A percentile compares a stretch with the other conserved stretches of the same genome.
phyloP scores from a whole-genome alignment of 2,329 filamentous ascomycete species.

The Fonsecaea pedrosoi region DNA sequence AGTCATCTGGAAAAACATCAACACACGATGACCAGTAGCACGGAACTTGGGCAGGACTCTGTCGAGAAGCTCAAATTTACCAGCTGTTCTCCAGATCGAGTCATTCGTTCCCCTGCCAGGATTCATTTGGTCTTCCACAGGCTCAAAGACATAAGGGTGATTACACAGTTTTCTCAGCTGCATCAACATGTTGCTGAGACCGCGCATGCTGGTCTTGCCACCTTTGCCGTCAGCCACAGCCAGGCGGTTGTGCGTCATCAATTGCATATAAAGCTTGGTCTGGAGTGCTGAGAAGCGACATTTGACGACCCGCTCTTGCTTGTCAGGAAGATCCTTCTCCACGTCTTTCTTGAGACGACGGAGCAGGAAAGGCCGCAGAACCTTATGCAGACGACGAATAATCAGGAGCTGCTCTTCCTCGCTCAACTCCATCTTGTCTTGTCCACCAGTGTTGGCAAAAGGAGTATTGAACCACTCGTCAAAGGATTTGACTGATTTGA shows the following conservation, averaged over 20 bases:
- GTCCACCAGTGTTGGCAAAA: conserved; percentile 95
- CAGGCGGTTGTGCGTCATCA: conserved; percentile 93
- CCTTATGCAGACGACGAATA: conserved; percentile 97
- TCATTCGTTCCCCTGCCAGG: conserved; percentile 88
- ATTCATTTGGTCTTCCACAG: conserved; percentile 98
- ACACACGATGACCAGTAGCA: conserved; percentile 85
- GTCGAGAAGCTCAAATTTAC: conserved; percentile 96
- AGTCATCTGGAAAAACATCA: conserved; percentile 99
- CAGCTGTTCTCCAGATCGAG: conserved; percentile 89
- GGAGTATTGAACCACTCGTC: conserved; percentile 99
- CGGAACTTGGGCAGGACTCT: conserved; percentile 92
- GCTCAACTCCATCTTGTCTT: conserved; percentile 98
- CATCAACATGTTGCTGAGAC: conserved; percentile 99
- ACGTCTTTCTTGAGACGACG: conserved; percentile 99
- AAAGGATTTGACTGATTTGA: conserved; percentile 98
- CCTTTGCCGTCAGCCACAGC: conserved; percentile 94
- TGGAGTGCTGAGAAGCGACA: conserved; percentile 97
- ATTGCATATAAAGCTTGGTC: conserved; percentile 93
- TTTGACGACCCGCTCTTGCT: conserved; percentile 99
- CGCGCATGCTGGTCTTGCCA: conserved; percentile 90
- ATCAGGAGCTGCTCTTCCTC: conserved; percentile 99
- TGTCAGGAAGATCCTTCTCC: conserved; percentile 97
- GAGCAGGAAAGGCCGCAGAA: conserved; percentile 93
- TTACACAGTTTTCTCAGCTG: conserved; percentile 98
- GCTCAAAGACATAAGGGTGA: conserved; percentile 97